Base-by-base conservation (phyloP, 192 early-diverging fungal species). In the Fimicolochytrium jonesii region DNA sequence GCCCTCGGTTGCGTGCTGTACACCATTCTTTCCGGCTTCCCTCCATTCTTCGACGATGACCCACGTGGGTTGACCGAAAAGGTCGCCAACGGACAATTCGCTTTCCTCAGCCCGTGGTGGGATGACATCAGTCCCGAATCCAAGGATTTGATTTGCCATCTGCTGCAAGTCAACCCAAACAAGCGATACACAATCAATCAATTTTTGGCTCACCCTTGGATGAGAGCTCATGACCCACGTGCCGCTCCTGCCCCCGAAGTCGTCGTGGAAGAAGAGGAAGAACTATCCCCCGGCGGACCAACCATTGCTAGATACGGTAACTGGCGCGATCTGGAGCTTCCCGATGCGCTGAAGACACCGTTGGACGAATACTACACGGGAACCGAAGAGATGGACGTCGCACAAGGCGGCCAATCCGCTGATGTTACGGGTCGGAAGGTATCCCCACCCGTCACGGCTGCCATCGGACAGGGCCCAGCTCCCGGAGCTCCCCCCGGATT, bases 101-200 rank as follows among this genome's bases (percentile, higher is more conserved):
- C 85, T 28, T 97, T 92, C 55, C 75, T 92, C 31, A 85, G 83
- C 47, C 90, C 90, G 32, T 92, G 92, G 90, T 98, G 95, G 95
- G 89, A 92, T 72, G 67, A 83, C n/a, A 89, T 98, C 28, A 87
- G 87, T 18, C 61, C 33, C 30, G 59, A 68, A 52, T 87, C 83
- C n/a, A 63, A 78, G 41, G 67, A 82, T 20, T 49, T 80, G 4
- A 58, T 85, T 7, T 41, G 41, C 13, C 43, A 56, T 25, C 36
- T 85, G 49, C 49, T 81, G 64, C 66, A 66, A 33, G 72, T 77
- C 29, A 67, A 83, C 53, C 66, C 80, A 26, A 54, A 53, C 10
- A 46, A 71, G 41, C 54, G 78, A 34, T 62, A 77, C 30, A 61
- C 66, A 3, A 62, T 68, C 23, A 23, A 15, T 2, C 54, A 74